Base-by-base conservation (phyloP, 140 eudicot species). In the Ambrosia hybrid region DNA sequence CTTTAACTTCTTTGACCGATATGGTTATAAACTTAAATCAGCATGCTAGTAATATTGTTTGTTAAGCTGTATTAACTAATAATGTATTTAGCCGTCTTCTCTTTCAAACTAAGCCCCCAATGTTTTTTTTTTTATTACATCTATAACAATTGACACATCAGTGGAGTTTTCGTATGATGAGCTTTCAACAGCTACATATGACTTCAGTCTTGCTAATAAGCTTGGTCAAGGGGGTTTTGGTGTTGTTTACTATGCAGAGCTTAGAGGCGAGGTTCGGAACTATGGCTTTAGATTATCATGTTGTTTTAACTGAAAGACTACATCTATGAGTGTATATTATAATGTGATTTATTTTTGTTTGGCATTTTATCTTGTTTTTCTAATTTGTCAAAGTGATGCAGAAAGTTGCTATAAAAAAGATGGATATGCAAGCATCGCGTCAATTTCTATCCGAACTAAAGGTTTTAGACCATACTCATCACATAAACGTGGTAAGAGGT, bases 191-290 rank as follows among this genome's bases (percentile, higher is more conserved):
- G 96, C 95, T 17, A 94, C 97, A 60, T 70, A 84, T 74, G 86
- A 94, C 41, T 94, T 94, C 92, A 94, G 88, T 80, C 70, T 86
- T 51, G 88, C 92, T 64, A 84, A 81, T 75, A 94, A 90, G 85
- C 90, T 94, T 70, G 99, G 99, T 58, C 85, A 88, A 86, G 26
- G 99, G 99, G 99, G 99, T 46, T 94, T 90, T 78, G 99, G 99
- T 46, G 87, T 91, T 60, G 99, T 94, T 77, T 21, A 21, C 26
- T 21, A 21, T 21, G 26, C 26, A 21, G 26, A 21, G 26, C 26
- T 21, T 1, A 21, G 26, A 21, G 26, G 26, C 26, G 26, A 21
- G 26, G 26, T 21, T 21, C 26, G 26, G 26, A 21, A 21, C 26
- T 21, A 21, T 21, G 26, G 26, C 26, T 21, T 21, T 21, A 37